These are phyloP conservation scores for Porpolomopsis calyptriformis DNA, from an alignment of 768 basidiomycete species.

Conservation along the genomic window DNA sequence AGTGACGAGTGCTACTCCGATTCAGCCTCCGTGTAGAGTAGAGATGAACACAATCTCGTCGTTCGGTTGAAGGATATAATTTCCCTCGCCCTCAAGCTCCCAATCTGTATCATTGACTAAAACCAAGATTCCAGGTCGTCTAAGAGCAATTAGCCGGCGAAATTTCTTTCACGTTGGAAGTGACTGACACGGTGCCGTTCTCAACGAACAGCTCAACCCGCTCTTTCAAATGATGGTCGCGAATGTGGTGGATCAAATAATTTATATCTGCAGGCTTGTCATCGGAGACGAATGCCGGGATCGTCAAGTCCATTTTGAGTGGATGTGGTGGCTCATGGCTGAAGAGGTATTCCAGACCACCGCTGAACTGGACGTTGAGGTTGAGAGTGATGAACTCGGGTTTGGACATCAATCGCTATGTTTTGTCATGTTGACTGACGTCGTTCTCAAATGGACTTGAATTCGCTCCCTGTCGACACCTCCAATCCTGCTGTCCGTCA, in stretches of 20 bases:
- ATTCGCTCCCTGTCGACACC: slow-evolving; percentile 45
- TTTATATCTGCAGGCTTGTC: slow-evolving; percentile 50
- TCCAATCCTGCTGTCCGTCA: slow-evolving; percentile 53
- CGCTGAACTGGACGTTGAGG: slow-evolving; percentile 68
- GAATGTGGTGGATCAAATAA: slow-evolving; percentile 71
- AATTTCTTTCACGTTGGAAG: background rate
- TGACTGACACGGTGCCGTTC: slow-evolving; percentile 69
- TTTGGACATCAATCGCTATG: background rate
- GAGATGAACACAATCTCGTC: slow-evolving; percentile 97
- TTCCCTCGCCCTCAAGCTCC: slow-evolving; percentile 93
- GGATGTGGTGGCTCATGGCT: slow-evolving; percentile 51
- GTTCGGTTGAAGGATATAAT: slow-evolving; percentile 61
- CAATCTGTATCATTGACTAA: slow-evolving; percentile 97
- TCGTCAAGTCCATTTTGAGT: slow-evolving; percentile 22
- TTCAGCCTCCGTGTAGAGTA: slow-evolving; percentile 90
- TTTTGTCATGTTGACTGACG: background rate
- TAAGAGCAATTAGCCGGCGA: slow-evolving; percentile 19
- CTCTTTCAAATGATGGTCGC: slow-evolving; percentile 69
- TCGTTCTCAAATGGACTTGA: slow-evolving; percentile 27
- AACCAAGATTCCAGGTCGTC: slow-evolving; percentile 93
- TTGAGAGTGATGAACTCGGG: slow-evolving; percentile 31
- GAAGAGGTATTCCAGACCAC: slow-evolving; percentile 82
- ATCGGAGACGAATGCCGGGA: slow-evolving; percentile 38
- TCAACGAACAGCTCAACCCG: slow-evolving; percentile 86
- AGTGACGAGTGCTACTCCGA: too few relatives aligned